These are phyloP conservation scores for Solanum ahanhuiri DNA, from an alignment of 257 asterid species.

Conservation along the genomic window DNA sequence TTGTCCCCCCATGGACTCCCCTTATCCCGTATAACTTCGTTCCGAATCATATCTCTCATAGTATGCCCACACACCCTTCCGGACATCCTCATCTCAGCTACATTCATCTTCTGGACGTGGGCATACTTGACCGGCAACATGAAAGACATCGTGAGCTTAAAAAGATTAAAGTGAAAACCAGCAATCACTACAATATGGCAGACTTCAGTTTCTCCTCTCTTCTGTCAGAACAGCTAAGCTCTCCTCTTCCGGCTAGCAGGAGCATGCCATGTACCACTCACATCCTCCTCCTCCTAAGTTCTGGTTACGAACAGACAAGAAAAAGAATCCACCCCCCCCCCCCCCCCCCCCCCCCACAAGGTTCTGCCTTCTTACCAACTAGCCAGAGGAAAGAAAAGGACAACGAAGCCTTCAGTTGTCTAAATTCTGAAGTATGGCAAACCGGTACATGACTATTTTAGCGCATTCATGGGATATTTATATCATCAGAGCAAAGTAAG, in stretches of 20 bases:
- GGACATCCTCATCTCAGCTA: not conserved
- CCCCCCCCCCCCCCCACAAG: too few relatives aligned
- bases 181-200: not conserved
- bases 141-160: conserved; percentile 15
- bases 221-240: not conserved
- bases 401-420: not conserved
- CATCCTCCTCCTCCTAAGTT: not conserved
- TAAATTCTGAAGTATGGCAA: not conserved
- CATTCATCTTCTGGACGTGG: not conserved
- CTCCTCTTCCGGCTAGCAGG: not conserved
- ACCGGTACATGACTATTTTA: not conserved
- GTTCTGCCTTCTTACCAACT: not conserved
- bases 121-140: not conserved
- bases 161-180: not conserved
- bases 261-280: not conserved
- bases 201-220: not conserved
- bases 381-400: not conserved
- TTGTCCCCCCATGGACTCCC: not conserved
- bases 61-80: not conserved
- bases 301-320: not conserved
- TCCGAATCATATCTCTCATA: not conserved
- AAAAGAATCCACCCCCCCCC: not conserved
- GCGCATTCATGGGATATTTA: not conserved
- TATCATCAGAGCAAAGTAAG: not conserved
- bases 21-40: not conserved